phyloP scores from a whole-genome alignment of 805 yeast genomes.

The Soucietia sequanensis region DNA sequence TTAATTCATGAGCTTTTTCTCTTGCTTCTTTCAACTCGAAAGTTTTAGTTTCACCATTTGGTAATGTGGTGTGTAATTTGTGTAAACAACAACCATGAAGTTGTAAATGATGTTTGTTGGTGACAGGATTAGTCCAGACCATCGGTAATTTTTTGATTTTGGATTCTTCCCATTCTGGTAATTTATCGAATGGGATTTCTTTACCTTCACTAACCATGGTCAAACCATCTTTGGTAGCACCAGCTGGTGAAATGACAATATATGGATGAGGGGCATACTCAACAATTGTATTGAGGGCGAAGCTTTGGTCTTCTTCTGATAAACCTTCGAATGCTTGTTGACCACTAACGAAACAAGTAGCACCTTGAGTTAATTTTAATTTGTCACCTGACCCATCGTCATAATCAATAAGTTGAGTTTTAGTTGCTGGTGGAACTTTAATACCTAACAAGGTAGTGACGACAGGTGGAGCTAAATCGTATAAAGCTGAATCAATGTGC shows the following conservation, averaged over 20 bases:
- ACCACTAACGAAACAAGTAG: slow-evolving; percentile 89
- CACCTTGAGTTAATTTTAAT: slow-evolving; percentile 73
- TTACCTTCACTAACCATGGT: slow-evolving; percentile 81
- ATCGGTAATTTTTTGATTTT: slow-evolving; percentile 78
- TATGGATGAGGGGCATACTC: slow-evolving; percentile 93
- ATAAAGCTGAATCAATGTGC: slow-evolving; percentile 91
- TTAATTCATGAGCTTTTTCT: slow-evolving; percentile 63
- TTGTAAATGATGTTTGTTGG: slow-evolving; percentile 79
- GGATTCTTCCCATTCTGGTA: slow-evolving; percentile 81
- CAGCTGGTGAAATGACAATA: slow-evolving; percentile 76
- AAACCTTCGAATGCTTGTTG: slow-evolving; percentile 69
- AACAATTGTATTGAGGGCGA: slow-evolving; percentile 75
- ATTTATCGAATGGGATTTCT: slow-evolving; percentile 61
- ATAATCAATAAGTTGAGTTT: slow-evolving; percentile 62
- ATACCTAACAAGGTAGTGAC: slow-evolving; percentile 83
- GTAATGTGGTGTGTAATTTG: slow-evolving; percentile 51
- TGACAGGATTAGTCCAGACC: slow-evolving; percentile 91
- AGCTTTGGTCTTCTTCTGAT: slow-evolving; percentile 66
- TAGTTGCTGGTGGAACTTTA: slow-evolving; percentile 69
- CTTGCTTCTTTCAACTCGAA: slow-evolving; percentile 74
- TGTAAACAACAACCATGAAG: slow-evolving; percentile 86
- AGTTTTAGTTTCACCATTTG: slow-evolving; percentile 48
- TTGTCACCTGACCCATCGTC: slow-evolving; percentile 56
- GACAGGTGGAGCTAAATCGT: slow-evolving; percentile 82
- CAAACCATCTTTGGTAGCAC: slow-evolving; percentile 82